phyloP scores from a whole-genome alignment of 371 early-diverging fungal species.

The Mucor lusitanicus region DNA sequence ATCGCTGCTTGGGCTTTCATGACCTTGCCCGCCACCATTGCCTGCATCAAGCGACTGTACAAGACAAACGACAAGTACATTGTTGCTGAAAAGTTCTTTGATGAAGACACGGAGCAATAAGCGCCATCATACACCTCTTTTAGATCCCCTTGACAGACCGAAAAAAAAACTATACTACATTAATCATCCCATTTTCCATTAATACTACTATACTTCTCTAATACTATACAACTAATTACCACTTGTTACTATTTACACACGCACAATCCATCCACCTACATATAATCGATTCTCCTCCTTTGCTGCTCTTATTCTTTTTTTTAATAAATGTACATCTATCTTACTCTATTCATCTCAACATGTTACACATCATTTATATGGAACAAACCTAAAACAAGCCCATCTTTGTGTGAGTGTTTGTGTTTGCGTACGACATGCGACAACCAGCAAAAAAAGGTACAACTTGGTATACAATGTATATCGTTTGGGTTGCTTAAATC shows the following conservation, averaged over 20 bases:
- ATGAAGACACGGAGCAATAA: slow-evolving; percentile 25
- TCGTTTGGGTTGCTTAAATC: background rate
- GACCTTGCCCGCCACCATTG: slow-evolving; percentile 59
- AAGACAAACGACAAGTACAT: slow-evolving; percentile 53
- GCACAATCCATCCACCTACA: background rate
- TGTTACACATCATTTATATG: background rate
- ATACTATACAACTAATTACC: too few relatives aligned
- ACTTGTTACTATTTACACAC: background rate
- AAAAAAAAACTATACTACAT: background rate
- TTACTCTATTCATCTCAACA: background rate
- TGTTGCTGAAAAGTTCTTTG: slow-evolving; percentile 58
- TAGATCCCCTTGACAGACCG: background rate
- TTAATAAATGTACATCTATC: background rate
- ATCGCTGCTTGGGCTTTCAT: slow-evolving; percentile 61
- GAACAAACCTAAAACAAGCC: too few relatives aligned
- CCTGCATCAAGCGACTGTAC: slow-evolving; percentile 51
- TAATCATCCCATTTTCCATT: background rate
- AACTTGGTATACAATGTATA: background rate
- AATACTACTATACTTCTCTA: background rate
- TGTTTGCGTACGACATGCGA: background rate
- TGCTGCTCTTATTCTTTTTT: background rate
- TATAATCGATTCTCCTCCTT: background rate
- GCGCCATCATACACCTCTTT: too few relatives aligned
- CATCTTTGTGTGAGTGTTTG: background rate
- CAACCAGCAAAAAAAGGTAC: background rate